Evolutionary conservation across 2,329 filamentous ascomycete species (phyloP).

Genomic region (Fusarium armeniacum): DNA sequence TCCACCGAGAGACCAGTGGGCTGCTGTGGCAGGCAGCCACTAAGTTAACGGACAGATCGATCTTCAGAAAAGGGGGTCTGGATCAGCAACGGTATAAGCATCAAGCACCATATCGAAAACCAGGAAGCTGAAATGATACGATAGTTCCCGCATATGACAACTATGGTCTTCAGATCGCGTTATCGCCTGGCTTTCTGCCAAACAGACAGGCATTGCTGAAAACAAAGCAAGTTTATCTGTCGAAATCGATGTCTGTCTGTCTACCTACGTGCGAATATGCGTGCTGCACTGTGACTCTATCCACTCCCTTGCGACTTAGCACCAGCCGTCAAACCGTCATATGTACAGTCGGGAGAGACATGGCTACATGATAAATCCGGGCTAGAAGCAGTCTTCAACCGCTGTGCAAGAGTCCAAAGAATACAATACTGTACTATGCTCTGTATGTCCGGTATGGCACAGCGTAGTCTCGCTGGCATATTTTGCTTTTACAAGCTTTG

Average conservation of each 20-base stretch:
- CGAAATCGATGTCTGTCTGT: neutral
- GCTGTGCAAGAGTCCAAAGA: slow-evolving; percentile 27
- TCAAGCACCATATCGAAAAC: slow-evolving; percentile 23
- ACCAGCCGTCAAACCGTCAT: slow-evolving; percentile 20
- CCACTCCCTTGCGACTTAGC: slow-evolving; percentile 8
- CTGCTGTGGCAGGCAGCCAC: slow-evolving; percentile 40
- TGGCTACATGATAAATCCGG: slow-evolving; percentile 45
- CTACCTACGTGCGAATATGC: neutral
- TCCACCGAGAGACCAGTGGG: slow-evolving; percentile 19
- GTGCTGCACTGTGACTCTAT: slow-evolving; percentile 1
- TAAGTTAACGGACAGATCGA: slow-evolving; percentile 32
- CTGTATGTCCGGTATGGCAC: slow-evolving; percentile 32
- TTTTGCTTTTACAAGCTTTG: slow-evolving; percentile 30
- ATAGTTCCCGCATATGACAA: slow-evolving; percentile 39
- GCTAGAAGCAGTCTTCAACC: slow-evolving; percentile 32
- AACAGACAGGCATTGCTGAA: slow-evolving; percentile 3
- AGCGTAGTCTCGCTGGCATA: slow-evolving; percentile 8
- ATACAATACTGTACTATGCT: slow-evolving; percentile 16
- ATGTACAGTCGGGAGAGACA: slow-evolving; percentile 42
- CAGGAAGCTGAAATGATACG: slow-evolving; percentile 2
- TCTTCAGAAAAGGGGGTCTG: slow-evolving; percentile 35
- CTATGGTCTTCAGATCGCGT: slow-evolving; percentile 14
- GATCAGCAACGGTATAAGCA: slow-evolving; percentile 30
- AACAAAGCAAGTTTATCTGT: slow-evolving; percentile 30
- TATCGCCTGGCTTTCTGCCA: slow-evolving; percentile 35